Conservation (phyloP, 768 basidiomycete genomes). For the Vishniacozyma victoriae region DNA sequence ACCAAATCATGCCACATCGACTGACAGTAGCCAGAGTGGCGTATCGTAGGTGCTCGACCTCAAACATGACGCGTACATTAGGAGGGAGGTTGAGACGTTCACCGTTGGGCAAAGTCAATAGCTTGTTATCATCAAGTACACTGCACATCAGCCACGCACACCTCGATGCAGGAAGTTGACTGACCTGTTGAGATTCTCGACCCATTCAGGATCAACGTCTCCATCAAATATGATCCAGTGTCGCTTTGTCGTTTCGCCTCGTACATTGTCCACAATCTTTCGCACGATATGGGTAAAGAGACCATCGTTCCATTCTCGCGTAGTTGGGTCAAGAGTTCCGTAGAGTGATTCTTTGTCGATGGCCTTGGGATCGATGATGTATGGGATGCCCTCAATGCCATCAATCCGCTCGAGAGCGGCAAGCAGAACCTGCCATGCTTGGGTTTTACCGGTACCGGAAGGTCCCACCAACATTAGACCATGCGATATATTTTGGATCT, state of each 20-base stretch:
- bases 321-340: slow-evolving; percentile 92
- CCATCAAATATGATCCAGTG: slow-evolving; percentile 99
- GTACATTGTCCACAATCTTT: slow-evolving; percentile 97
- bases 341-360: slow-evolving; percentile 98
- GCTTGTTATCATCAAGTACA: slow-evolving; percentile 97
- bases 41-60: slow-evolving; percentile 94
- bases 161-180: too few relatives aligned
- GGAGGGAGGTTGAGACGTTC: slow-evolving; percentile 94
- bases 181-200: slow-evolving; percentile 97
- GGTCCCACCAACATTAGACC: slow-evolving; percentile 99
- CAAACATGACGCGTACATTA: slow-evolving; percentile 98
- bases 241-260: slow-evolving; percentile 90
- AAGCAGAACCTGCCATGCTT: slow-evolving; percentile 91
- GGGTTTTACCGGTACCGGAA: slow-evolving; percentile 92
- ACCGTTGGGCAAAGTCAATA: slow-evolving; percentile 93
- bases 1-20: slow-evolving; percentile 99
- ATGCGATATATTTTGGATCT: slow-evolving; percentile 99
- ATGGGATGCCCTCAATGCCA: slow-evolving; percentile 83
- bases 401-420: slow-evolving; percentile 84
- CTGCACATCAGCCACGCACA: slow-evolving; percentile 50
- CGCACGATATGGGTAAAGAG: slow-evolving; percentile 95
- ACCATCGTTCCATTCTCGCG: slow-evolving; percentile 98
- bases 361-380: slow-evolving; percentile 98
- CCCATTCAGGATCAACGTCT: slow-evolving; percentile 99
- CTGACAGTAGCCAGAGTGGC: slow-evolving; percentile 97